Evolutionary conservation across 1,139 yeast species (phyloP), one percentile per base, ranked within the genome.

Genomic region (Diutina neorugosa): DNA sequence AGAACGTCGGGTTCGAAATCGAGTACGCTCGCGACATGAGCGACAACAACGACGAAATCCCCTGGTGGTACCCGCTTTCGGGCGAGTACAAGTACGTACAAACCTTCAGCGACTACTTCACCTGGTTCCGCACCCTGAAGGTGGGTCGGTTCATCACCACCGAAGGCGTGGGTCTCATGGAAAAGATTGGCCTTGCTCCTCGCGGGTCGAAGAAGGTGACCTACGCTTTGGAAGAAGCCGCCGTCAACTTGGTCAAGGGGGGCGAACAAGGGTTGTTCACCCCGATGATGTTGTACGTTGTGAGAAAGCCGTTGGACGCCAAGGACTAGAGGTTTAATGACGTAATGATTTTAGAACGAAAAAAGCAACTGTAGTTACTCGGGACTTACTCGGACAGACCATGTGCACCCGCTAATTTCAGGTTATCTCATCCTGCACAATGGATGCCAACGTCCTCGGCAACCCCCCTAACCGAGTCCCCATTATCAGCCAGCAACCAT

Each of bases 41-140:
- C 54, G 89, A 82, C 59, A 72, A 74, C 57, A 82, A 80, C 57
- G 97, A 89, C 66, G 88, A 80, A 52, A 79, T 93, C 60, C 99
- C 99, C 61, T 93, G 99, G 99, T 93, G 86, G 75, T 91, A 91
- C 71, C 98, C 98, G 62, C 80, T 93, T 66, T 78, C 94, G 58
- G 98, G 98, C 65, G 96, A 93, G 61, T 82, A 90, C 86, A 86
- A 81, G 70, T 85, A 86, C 70, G 81, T 88, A 55, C 97, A 91
- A 73, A 74, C 84, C 53, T 58, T 88, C 31, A 76, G 83, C 57
- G 98, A 94, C 68, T 68, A 88, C 59, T 80, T 81, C 64, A 89
- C 98, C 44, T 82, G 87, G 63, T 80, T 89, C 74, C 88, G 98
- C 80, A 89, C 97, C 55, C 87, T 96, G 44, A 77, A 71, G 61